Conservation (phyloP, 345 rosid species). For the Brassica incana region DNA sequence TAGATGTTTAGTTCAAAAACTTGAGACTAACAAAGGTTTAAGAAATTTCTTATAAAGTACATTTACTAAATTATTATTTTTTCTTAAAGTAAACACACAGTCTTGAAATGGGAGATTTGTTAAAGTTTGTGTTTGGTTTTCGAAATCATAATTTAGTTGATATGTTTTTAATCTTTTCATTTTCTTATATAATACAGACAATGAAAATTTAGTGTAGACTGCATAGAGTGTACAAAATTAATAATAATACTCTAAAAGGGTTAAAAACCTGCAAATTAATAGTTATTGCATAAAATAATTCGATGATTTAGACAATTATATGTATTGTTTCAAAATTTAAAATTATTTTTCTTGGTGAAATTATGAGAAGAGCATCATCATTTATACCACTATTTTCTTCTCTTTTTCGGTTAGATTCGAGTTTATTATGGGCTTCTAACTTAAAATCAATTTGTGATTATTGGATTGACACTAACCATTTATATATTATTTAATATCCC, state of each 20-base stretch:
- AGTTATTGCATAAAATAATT: slow-evolving; percentile 20
- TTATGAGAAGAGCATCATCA: no score
- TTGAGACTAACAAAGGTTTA: background rate
- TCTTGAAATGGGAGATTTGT: no score
- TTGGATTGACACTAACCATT: no score
- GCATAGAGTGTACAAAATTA: slow-evolving; percentile 15
- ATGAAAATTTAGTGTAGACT: background rate
- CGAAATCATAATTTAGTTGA: background rate
- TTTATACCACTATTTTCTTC: no score
- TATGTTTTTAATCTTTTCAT: no score
- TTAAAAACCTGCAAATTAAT: background rate
- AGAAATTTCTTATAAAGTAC: background rate
- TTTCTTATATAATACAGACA: background rate
- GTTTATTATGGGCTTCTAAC: no score
- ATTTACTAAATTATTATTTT: background rate
- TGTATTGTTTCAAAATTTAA: no score
- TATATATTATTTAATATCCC: no score
- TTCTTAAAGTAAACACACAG: background rate
- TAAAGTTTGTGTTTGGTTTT: no score
- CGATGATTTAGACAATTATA: slow-evolving; percentile 6
- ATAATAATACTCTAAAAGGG: background rate
- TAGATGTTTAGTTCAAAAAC: background rate
- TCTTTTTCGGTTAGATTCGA: no score
- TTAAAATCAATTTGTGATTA: no score
- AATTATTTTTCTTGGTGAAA: no score